Base-by-base conservation (phyloP, 2,329 filamentous ascomycete genomes). In the Beauveria rudraprayagi region DNA sequence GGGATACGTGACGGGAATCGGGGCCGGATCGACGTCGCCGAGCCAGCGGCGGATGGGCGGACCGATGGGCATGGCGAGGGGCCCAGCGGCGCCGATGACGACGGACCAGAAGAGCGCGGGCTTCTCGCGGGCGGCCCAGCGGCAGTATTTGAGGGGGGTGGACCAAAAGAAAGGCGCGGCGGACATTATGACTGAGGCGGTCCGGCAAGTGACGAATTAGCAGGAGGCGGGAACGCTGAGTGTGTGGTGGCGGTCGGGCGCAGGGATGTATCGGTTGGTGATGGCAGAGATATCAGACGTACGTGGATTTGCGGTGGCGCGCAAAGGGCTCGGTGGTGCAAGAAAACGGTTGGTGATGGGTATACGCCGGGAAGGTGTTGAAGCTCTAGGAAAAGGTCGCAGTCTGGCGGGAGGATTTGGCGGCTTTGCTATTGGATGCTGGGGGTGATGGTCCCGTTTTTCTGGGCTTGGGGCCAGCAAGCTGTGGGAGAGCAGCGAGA, bases 61-160 rank as follows among this genome's bases (percentile, higher is more conserved):
- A 1, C 91, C 87, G 61, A 83, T 80, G 63, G 88, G 74, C 65
- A 96, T 78, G 62, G 84, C 77, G 61, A 89, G 75, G 41, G 93
- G 94, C 11, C 92, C 92, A 60, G 85, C 70, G 65, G 76, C 78
- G 67, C 90, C 93, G 66, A 97, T 78, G 62, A 90, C 72, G 70
- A 91, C 78, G 69, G 90, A 91, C 83, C 86, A 97, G 82, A 97
- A 96, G 78, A 92, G 89, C 63, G 92, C 92, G 56, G 94, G 94
- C 75, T 89, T 90, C 76, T 94, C 88, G 77, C 91, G 88, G 56
- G 90, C 83, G 58, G 92, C 87, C 91, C 92, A 97, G 76, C 88
- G 88, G 70, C 90, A 77, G 85, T 96, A 97, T 69, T 86, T 86
- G 73, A 95, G 71, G 66, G 94, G 94, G 63, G 84, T 82, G 67